These are phyloP conservation scores for Xylaria curta DNA, from an alignment of 495 filamentous ascomycete genomes.

Conservation along the genomic window DNA sequence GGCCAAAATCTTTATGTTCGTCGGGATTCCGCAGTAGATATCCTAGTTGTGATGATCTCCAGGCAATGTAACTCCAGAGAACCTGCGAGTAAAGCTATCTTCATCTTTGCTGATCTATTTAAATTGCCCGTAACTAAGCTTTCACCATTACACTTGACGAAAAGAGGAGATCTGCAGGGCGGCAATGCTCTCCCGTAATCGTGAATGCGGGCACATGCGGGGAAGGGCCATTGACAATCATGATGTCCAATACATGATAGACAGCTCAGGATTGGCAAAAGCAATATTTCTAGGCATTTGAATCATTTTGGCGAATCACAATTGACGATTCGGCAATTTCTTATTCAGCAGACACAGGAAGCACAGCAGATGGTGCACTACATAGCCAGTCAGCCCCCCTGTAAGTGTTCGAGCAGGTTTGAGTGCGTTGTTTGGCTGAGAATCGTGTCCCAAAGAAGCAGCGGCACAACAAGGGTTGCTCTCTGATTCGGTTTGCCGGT, in stretches of 20 bases:
- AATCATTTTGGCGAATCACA: background rate
- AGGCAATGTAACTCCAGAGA: background rate
- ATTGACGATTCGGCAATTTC: background rate
- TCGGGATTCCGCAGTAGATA: background rate
- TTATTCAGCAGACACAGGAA: background rate
- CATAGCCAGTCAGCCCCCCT: slow-evolving; percentile 1
- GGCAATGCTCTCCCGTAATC: background rate
- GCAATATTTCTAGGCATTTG: background rate
- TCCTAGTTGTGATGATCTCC: background rate
- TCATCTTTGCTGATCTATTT: background rate
- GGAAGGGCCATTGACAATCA: background rate
- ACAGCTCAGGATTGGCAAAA: background rate
- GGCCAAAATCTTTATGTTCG: background rate
- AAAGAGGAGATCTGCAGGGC: background rate
- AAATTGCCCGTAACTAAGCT: background rate
- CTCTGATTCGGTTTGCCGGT: background rate
- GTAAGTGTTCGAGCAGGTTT: background rate
- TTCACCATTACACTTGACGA: background rate
- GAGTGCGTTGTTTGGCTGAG: background rate
- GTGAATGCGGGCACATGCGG: background rate
- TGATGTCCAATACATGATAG: background rate
- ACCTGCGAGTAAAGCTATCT: background rate
- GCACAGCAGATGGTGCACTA: background rate
- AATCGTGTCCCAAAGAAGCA: background rate
- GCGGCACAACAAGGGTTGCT: background rate